A percentile compares a stretch with the other conserved stretches of the same genome.
Conservation (phyloP, 2,329 filamentous ascomycete species). For the Beauveria sp. region DNA sequence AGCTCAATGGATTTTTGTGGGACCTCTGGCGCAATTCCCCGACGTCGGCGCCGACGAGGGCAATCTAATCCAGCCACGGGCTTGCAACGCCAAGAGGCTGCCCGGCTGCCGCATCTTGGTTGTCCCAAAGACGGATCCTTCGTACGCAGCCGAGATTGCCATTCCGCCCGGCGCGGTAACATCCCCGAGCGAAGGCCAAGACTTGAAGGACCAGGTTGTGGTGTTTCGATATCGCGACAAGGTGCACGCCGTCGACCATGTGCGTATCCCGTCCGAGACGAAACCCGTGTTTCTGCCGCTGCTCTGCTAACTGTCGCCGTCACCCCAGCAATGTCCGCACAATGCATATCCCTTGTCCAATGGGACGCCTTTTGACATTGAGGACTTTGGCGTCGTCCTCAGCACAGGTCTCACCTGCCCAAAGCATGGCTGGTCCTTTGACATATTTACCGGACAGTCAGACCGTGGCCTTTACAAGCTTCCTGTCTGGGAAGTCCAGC, state of each 20-base stretch:
- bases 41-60: conserved; percentile 37
- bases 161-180: conserved; percentile 26
- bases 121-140: conserved; percentile 33
- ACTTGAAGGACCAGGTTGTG: conserved; percentile 52
- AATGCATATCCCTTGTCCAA: conserved; percentile 58
- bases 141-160: conserved; percentile 29
- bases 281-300: background rate
- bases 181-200: conserved; percentile 21
- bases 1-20: conserved; percentile 45
- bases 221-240: conserved; percentile 57
- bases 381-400: conserved; percentile 59
- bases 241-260: conserved; percentile 62
- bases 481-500: conserved; percentile 55
- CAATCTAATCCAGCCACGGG: conserved; percentile 28
- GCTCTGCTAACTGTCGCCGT: background rate
- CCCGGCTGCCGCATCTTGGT: conserved; percentile 54
- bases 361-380: conserved; percentile 60
- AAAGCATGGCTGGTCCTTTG: conserved; percentile 66
- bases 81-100: conserved; percentile 31
- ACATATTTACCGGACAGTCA: conserved; percentile 53
- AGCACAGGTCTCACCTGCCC: conserved; percentile 59
- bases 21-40: conserved; percentile 47
- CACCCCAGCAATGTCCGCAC: conserved; percentile 55
- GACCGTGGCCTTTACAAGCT: conserved; percentile 57
- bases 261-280: conserved; percentile 28